Conservation (phyloP, 1,284 basidiomycete genomes). For the Microbotryomycetes sp. region DNA sequence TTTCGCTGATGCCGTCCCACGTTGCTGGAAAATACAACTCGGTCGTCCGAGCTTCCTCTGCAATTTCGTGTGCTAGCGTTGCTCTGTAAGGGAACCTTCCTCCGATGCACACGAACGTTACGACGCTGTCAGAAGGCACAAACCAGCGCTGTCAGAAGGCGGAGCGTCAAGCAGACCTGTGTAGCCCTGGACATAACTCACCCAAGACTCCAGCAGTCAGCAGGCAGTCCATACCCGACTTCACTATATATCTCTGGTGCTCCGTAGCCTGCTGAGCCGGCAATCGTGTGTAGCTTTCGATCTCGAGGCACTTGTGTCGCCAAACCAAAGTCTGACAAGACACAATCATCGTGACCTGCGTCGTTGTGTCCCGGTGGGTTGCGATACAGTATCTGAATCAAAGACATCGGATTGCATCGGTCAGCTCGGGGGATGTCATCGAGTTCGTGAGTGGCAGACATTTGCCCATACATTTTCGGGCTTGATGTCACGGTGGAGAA, state of each 20-base stretch:
- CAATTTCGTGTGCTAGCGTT: conserved; percentile 22
- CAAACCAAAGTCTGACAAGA: conserved; percentile 31
- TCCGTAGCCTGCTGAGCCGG: conserved; percentile 33
- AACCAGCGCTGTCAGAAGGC: not conserved
- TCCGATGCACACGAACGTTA: conserved; percentile 17
- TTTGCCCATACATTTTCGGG: conserved; percentile 25
- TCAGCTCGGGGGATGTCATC: not conserved
- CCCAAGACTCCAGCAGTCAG: conserved; percentile 31
- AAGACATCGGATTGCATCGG: not conserved
- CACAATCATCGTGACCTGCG: conserved; percentile 29
- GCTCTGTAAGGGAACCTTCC: conserved; percentile 29
- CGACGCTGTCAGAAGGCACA: conserved; percentile 9
- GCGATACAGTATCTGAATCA: conserved; percentile 32
- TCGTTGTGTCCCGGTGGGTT: conserved; percentile 25
- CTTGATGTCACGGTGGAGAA: conserved; percentile 33
- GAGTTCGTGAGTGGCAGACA: not conserved
- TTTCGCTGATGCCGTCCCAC: conserved; percentile 31
- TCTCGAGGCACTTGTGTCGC: conserved; percentile 21
- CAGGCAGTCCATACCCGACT: conserved; percentile 23
- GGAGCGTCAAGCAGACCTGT: not conserved
- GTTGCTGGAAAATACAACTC: conserved; percentile 33
- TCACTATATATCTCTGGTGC: conserved; percentile 34
- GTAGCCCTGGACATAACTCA: not conserved
- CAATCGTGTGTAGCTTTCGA: conserved; percentile 34
- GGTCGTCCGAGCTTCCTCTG: conserved; percentile 26